Conservation (phyloP, 2,329 filamentous ascomycete species). For the Neofusicoccum ribis region DNA sequence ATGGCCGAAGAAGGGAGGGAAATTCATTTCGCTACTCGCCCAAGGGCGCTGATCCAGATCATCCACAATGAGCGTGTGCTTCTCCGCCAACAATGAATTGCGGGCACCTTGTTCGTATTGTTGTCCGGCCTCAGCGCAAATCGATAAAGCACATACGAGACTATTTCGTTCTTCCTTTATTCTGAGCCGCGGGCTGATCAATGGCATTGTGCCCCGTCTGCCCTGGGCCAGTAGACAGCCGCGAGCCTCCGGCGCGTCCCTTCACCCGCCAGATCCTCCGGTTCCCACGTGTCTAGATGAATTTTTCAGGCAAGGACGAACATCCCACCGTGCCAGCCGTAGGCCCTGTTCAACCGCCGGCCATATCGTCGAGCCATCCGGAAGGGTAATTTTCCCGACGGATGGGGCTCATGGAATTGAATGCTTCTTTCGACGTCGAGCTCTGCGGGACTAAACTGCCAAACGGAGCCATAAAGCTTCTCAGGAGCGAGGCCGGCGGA, state of each 20-base stretch:
- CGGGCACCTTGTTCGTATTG: neutral
- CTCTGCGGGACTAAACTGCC: slow-evolving; percentile 55
- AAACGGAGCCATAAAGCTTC: slow-evolving; percentile 62
- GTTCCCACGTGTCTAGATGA: neutral
- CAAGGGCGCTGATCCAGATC: slow-evolving; percentile 15
- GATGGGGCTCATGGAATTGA: slow-evolving; percentile 63
- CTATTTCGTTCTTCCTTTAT: neutral
- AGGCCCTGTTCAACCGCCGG: slow-evolving; percentile 50
- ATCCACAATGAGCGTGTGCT: neutral
- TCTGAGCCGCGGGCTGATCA: neutral
- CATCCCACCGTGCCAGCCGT: slow-evolving; percentile 52
- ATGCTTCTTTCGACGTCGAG: slow-evolving; percentile 52
- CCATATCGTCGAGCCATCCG: slow-evolving; percentile 49
- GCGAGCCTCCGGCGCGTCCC: neutral
- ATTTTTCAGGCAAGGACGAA: slow-evolving; percentile 33
- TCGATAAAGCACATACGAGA: slow-evolving; percentile 15
- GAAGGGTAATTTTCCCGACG: slow-evolving; percentile 53
- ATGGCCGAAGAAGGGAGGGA: neutral
- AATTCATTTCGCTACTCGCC: slow-evolving; percentile 7
- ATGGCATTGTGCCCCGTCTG: neutral
- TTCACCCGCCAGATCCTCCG: neutral
- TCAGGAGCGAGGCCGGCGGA: slow-evolving; percentile 52
- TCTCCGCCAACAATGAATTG: slow-evolving; percentile 4
- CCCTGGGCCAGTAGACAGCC: neutral
- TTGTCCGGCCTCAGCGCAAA: neutral